Percentiles rank a stretch among this genome's conserved stretches.
These are phyloP conservation scores for Boletus mariae DNA, from an alignment of 1,284 basidiomycete genomes.

Conservation along the genomic window DNA sequence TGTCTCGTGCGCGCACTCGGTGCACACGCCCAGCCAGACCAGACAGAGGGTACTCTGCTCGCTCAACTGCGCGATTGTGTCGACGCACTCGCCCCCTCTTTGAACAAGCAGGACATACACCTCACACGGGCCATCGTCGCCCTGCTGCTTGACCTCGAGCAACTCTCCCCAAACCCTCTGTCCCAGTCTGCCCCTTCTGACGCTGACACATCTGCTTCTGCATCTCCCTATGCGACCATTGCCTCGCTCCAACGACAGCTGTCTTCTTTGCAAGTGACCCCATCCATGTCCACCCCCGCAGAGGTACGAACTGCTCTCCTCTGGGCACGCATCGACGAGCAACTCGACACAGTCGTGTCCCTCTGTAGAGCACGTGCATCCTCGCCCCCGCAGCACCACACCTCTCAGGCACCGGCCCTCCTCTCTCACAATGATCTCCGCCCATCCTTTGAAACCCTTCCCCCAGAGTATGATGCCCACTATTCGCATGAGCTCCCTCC, in stretches of 20 bases:
- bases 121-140: constrained; percentile 64
- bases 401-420: background rate
- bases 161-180: constrained; percentile 36
- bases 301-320: constrained; percentile 63
- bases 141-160: constrained; percentile 62
- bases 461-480: constrained; percentile 63
- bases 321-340: constrained; percentile 70
- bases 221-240: constrained; percentile 43
- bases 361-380: constrained; percentile 58
- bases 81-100: constrained; percentile 42
- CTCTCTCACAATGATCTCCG: constrained; percentile 8
- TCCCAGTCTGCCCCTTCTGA: constrained; percentile 4
- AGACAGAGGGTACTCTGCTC: constrained; percentile 54
- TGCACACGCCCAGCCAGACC: constrained; percentile 40
- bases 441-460: constrained; percentile 41
- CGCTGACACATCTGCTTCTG: background rate
- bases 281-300: constrained; percentile 40
- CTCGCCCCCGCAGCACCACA: background rate
- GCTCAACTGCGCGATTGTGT: constrained; percentile 57
- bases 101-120: constrained; percentile 49
- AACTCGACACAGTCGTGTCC: constrained; percentile 63
- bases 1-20: constrained; percentile 64
- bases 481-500: constrained; percentile 47
- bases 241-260: constrained; percentile 64
- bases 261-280: constrained; percentile 54